A percentile compares a stretch with the other conserved stretches of the same genome.
These are phyloP conservation scores for Erodium maritimum DNA, from an alignment of 345 rosid genomes.

Conservation along the genomic window DNA sequence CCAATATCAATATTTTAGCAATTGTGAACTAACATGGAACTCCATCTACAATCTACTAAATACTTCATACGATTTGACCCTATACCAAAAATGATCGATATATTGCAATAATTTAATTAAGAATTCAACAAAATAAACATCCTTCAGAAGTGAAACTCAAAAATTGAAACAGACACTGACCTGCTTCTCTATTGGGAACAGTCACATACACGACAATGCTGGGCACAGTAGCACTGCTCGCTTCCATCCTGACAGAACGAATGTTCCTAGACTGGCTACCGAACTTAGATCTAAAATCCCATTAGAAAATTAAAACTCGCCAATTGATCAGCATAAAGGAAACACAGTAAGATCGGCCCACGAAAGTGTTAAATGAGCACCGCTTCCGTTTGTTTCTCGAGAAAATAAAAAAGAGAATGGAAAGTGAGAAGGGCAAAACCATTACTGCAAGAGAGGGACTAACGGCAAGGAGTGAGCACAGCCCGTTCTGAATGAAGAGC, in stretches of 20 bases:
- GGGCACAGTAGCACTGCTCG: constrained; percentile 40
- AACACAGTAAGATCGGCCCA: too few species aligned
- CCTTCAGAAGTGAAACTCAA: too few species aligned
- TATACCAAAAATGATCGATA: too few species aligned
- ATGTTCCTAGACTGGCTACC: constrained; percentile 17
- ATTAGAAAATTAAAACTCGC: neutral
- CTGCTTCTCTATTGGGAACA: constrained; percentile 46
- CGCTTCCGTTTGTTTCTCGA: too few species aligned
- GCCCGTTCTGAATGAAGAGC: constrained; percentile 36
- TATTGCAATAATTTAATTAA: too few species aligned
- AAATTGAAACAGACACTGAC: too few species aligned
- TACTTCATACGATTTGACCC: too few species aligned
- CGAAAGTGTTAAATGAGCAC: too few species aligned
- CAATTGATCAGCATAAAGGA: neutral
- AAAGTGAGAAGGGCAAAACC: neutral
- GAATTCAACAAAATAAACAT: too few species aligned
- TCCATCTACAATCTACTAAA: too few species aligned
- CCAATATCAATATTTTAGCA: too few species aligned
- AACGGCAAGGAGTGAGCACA: constrained; percentile 43
- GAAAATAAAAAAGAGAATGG: neutral
- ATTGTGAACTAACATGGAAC: too few species aligned
- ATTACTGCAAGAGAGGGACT: constrained; percentile 37
- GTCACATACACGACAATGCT: constrained; percentile 44
- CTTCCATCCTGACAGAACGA: constrained; percentile 22
- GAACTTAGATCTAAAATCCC: constrained; percentile 38